Conservation (phyloP, 179 eudicot species). For the Silene coronaria region DNA sequence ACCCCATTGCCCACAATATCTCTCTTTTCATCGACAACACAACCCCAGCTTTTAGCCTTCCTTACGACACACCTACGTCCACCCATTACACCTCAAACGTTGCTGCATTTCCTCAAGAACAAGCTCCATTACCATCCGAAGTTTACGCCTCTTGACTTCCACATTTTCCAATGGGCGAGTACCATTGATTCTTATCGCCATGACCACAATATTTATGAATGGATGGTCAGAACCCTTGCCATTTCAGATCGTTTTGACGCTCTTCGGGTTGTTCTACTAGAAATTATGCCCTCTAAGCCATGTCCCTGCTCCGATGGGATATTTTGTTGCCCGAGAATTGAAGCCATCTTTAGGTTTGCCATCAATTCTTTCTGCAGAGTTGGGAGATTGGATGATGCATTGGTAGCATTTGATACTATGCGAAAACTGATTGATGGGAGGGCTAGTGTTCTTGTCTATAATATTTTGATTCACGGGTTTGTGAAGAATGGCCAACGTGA, state of each 20-base stretch:
- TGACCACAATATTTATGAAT: slow-evolving; percentile 68
- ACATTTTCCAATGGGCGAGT: slow-evolving; percentile 71
- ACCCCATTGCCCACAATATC: slow-evolving; percentile 49
- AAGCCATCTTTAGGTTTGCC: slow-evolving; percentile 67
- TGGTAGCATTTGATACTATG: slow-evolving; percentile 58
- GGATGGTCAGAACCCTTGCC: slow-evolving; percentile 73
- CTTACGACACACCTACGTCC: slow-evolving; percentile 51
- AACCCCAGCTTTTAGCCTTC: slow-evolving; percentile 46
- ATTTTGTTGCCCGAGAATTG: slow-evolving; percentile 69
- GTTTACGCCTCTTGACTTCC: slow-evolving; percentile 71
- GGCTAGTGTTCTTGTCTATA: slow-evolving; percentile 61
- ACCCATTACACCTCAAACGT: slow-evolving; percentile 53
- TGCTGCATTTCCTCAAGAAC: slow-evolving; percentile 59
- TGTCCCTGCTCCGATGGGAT: slow-evolving; percentile 93
- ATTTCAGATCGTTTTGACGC: slow-evolving; percentile 60
- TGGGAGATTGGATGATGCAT: slow-evolving; percentile 62
- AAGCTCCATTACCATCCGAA: slow-evolving; percentile 76
- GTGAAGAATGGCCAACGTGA: slow-evolving; percentile 47
- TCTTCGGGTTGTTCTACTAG: slow-evolving; percentile 38
- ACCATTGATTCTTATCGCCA: slow-evolving; percentile 76
- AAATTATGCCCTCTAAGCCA: slow-evolving; percentile 56
- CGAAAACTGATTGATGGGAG: slow-evolving; percentile 69
- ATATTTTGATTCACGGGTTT: slow-evolving; percentile 73
- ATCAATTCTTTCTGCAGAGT: slow-evolving; percentile 58
- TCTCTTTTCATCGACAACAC: slow-evolving; percentile 40